phyloP scores from a whole-genome alignment of 495 filamentous ascomycete species.

The Lasiosphaeriaceae sp. region DNA sequence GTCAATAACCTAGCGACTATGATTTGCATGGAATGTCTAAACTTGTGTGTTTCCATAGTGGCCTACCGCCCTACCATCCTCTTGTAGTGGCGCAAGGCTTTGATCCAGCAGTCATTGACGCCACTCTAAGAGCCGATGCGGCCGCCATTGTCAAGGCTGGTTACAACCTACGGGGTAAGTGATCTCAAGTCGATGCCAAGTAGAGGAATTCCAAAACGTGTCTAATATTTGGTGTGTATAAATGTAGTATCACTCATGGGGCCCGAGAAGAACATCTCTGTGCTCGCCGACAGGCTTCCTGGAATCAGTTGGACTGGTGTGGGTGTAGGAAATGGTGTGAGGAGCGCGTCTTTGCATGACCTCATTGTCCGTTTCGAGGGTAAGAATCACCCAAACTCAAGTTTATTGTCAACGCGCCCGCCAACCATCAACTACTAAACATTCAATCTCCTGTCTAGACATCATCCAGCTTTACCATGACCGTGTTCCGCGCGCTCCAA shows the following conservation, averaged over 20 bases:
- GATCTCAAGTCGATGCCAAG: not conserved
- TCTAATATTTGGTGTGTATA: not conserved
- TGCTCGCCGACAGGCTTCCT: not conserved
- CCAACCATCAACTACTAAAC: no score
- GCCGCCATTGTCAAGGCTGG: constrained; percentile 1
- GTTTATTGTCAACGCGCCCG: no score
- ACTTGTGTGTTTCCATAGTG: not conserved
- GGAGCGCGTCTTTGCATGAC: not conserved
- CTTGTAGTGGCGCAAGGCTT: constrained; percentile 4
- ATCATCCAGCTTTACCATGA: not conserved
- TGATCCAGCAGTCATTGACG: constrained; percentile 5
- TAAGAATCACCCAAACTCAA: no score
- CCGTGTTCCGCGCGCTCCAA: not conserved
- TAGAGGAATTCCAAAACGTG: not conserved
- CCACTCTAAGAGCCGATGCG: not conserved
- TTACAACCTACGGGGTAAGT: constrained; percentile 6
- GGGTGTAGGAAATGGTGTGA: not conserved
- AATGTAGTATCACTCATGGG: not conserved
- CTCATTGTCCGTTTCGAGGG: not conserved
- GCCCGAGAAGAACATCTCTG: not conserved
- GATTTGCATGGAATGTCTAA: not conserved
- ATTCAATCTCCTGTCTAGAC: not conserved
- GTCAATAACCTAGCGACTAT: not conserved
- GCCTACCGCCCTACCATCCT: constrained; percentile 9
- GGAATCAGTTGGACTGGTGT: not conserved